phyloP scores from a whole-genome alignment of 1,284 basidiomycete genomes.

The Ustilago cynodontis region DNA sequence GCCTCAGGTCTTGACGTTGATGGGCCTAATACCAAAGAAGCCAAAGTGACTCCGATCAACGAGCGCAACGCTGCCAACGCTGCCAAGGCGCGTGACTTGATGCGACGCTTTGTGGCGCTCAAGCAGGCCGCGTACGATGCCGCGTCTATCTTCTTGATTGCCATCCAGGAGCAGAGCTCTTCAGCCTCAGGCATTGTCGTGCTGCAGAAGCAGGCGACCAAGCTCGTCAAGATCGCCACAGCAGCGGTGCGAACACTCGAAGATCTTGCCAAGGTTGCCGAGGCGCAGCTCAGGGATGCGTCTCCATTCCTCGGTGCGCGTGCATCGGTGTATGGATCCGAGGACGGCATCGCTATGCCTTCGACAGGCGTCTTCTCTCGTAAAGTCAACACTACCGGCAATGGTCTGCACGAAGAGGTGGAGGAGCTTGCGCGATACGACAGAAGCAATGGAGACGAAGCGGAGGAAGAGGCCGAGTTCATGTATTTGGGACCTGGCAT shows the following conservation, averaged over 20 bases:
- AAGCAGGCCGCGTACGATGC: slow-evolving; percentile 61
- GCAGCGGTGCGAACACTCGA: slow-evolving; percentile 32
- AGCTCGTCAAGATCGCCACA: slow-evolving; percentile 22
- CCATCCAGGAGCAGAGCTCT: slow-evolving; percentile 40
- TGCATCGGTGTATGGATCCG: slow-evolving; percentile 53
- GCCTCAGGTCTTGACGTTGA: slow-evolving; percentile 61
- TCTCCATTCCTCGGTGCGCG: slow-evolving; percentile 55
- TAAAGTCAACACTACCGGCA: slow-evolving; percentile 37
- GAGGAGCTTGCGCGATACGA: slow-evolving; percentile 40
- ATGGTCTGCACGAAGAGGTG: slow-evolving; percentile 45
- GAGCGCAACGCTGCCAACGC: slow-evolving; percentile 39
- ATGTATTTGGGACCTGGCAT: slow-evolving; percentile 64
- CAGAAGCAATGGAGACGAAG: slow-evolving; percentile 14
- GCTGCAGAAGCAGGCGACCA: slow-evolving; percentile 9
- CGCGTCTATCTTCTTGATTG: slow-evolving; percentile 37
- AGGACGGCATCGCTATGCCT: slow-evolving; percentile 39
- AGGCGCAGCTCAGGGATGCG: slow-evolving; percentile 51
- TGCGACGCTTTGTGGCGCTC: slow-evolving; percentile 43
- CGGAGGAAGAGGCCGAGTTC: slow-evolving; percentile 49
- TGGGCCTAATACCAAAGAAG: slow-evolving; percentile 37
- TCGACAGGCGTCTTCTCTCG: slow-evolving; percentile 41
- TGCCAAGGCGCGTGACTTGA: slow-evolving; percentile 36
- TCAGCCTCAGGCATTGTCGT: not conserved
- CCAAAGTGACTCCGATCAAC: slow-evolving; percentile 29
- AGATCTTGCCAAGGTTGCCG: slow-evolving; percentile 40